Evolutionary conservation across 1,284 basidiomycete genomes (phyloP).

Genomic region (Ganoderma boninense): DNA sequence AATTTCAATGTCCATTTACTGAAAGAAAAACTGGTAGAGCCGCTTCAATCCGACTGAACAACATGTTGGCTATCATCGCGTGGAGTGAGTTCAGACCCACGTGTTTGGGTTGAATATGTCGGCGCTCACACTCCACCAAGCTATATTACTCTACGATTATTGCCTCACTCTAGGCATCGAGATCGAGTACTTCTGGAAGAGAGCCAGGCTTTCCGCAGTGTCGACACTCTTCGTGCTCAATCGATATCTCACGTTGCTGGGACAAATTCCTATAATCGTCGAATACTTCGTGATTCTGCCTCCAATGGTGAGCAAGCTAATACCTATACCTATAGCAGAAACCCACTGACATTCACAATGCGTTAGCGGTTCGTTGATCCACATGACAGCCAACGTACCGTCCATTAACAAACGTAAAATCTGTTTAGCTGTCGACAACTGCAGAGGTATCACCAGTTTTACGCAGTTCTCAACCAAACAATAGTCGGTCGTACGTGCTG

Average conservation of each 20-base stretch:
- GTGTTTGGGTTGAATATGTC: neutral
- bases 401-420: neutral
- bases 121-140: conserved; percentile 9
- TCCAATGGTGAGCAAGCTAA: conserved; percentile 20
- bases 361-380: conserved; percentile 12
- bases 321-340: no score
- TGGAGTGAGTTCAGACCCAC: conserved; percentile 9
- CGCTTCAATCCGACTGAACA: conserved; percentile 16
- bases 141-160: conserved; percentile 23
- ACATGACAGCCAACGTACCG: neutral
- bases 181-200: conserved; percentile 25
- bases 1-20: neutral
- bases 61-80: conserved; percentile 16
- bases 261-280: conserved; percentile 30
- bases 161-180: conserved; percentile 16
- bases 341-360: neutral
- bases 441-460: conserved; percentile 26
- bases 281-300: conserved; percentile 25
- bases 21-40: conserved; percentile 11
- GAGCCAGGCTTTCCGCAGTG: conserved; percentile 18
- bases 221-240: conserved; percentile 30
- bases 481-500: conserved; percentile 20
- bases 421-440: conserved; percentile 25
- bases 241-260: conserved; percentile 29
- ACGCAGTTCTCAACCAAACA: conserved; percentile 22